Percentiles rank a stretch among this genome's conserved stretches.
These are phyloP conservation scores for Lyophyllum atratum DNA, from an alignment of 768 basidiomycete species.

Conservation along the genomic window DNA sequence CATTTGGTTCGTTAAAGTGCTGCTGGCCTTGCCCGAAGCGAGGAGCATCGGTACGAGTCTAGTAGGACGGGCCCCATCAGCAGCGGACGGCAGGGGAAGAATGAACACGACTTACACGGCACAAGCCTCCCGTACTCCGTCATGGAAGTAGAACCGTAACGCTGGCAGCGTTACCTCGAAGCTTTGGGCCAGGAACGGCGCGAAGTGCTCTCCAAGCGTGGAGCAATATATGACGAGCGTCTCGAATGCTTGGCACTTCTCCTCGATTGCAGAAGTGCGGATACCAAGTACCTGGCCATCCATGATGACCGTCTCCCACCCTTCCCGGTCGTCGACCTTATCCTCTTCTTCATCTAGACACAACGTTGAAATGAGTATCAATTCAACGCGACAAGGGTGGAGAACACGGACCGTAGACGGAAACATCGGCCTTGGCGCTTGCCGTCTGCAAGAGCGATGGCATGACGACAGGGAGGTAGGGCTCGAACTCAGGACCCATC, in stretches of 20 bases:
- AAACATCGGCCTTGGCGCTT: slow-evolving; percentile 78
- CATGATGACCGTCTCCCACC: slow-evolving; percentile 78
- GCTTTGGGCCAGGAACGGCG: slow-evolving; percentile 70
- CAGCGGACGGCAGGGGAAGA: neutral
- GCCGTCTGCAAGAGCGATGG: slow-evolving; percentile 75
- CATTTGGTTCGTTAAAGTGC: slow-evolving; percentile 68
- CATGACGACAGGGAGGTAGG: slow-evolving; percentile 85
- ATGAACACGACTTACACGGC: slow-evolving; percentile 61
- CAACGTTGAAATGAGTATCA: neutral
- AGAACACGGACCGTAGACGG: slow-evolving; percentile 58
- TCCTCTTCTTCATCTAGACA: slow-evolving; percentile 56
- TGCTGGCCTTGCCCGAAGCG: slow-evolving; percentile 64
- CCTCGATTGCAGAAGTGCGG: slow-evolving; percentile 78
- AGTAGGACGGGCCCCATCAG: neutral
- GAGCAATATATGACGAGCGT: slow-evolving; percentile 83
- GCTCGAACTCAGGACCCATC: slow-evolving; percentile 82
- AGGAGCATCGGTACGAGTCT: slow-evolving; percentile 77
- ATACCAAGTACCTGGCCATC: slow-evolving; percentile 79
- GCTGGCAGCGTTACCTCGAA: slow-evolving; percentile 74
- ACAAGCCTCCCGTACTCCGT: slow-evolving; percentile 79
- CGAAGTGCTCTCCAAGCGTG: slow-evolving; percentile 64
- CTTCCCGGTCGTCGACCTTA: slow-evolving; percentile 59
- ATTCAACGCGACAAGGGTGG: neutral
- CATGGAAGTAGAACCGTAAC: slow-evolving; percentile 79
- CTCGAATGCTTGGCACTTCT: slow-evolving; percentile 87